Evolutionary conservation across 768 basidiomycete genomes (phyloP), one percentile per base, ranked within the genome.

Genomic region (Lactarius psammicola): DNA sequence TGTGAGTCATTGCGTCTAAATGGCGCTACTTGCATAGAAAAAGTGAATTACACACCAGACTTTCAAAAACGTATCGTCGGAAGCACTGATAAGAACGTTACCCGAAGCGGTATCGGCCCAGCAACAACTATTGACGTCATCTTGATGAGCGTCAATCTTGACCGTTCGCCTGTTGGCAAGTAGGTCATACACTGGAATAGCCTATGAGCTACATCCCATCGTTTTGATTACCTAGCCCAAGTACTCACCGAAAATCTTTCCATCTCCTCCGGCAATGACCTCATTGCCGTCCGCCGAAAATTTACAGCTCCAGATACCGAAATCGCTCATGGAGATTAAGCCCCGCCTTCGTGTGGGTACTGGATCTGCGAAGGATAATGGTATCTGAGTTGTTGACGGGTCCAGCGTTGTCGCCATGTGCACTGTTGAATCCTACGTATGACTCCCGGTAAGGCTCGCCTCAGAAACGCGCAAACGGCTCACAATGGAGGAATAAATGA

Each of bases 261-360:
- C 90, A 44, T 84, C 87, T 2, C 93, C 95, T 15, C 96, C 96
- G 33, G 96, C 96, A 53, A 99, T 85, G 23, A 98, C 87, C 76
- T 99, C 97, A 56, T 90, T 92, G 0, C 94, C 95, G 71, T 98
- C 96, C 8, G 95, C 94, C 40, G 95, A 98, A 75, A 98, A 98
- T 51, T 92, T 86, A 74, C 96, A 94, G 68, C 92, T 94, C 88
- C 92, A 99, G 61, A 98, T 91, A 56, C 90, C 86, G 65, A 86
- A 88, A 18, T 80, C 77, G 13, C 42, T 84, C 83, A 33, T 79
- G 78, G 20, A 72, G 79, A n/a, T 9, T 13, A 76, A 68, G 20
- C 72, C 76, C 28, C 65, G 69, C 66, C 71, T 69, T 13, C 69
- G 70, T 10, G 63, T 30, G 18, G 62, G 61, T 20, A n/a, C 6